Conservation (phyloP, 1,284 basidiomycete species). For the Cutaneotrichosporon cavernicola region DNA sequence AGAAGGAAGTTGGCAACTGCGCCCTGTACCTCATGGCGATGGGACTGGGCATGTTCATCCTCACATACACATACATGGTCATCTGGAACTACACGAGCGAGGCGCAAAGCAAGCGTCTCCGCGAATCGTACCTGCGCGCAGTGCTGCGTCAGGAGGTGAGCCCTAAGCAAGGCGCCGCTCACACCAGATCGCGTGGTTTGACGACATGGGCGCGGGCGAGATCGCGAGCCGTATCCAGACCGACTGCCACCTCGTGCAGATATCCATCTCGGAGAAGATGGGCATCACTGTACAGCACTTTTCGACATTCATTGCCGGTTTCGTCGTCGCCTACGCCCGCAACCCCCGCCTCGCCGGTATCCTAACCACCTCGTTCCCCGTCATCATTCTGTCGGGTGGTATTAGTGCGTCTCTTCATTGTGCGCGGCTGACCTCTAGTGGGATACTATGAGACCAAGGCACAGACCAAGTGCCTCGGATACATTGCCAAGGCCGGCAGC, state of each 20-base stretch:
- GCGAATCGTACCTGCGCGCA: slow-evolving; percentile 53
- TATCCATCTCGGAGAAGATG: slow-evolving; percentile 86
- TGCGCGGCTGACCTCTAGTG: slow-evolving; percentile 21
- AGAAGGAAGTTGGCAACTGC: slow-evolving; percentile 39
- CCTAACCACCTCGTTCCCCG: slow-evolving; percentile 80
- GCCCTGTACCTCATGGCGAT: slow-evolving; percentile 48
- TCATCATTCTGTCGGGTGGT: slow-evolving; percentile 71
- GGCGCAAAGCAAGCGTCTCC: slow-evolving; percentile 72
- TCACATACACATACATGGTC: slow-evolving; percentile 68
- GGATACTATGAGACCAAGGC: slow-evolving; percentile 42
- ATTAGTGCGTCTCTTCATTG: slow-evolving; percentile 21
- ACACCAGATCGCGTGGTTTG: slow-evolving; percentile 77
- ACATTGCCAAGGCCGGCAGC: slow-evolving; percentile 77
- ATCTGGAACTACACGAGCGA: slow-evolving; percentile 88
- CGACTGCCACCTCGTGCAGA: slow-evolving; percentile 68
- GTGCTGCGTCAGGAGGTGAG: slow-evolving; percentile 53
- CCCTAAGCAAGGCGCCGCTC: slow-evolving; percentile 51
- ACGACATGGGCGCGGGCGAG: slow-evolving; percentile 89
- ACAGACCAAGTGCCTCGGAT: slow-evolving; percentile 61
- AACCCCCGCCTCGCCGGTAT: slow-evolving; percentile 87
- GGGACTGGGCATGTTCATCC: slow-evolving; percentile 58
- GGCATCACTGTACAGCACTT: slow-evolving; percentile 55
- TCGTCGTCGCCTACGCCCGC: slow-evolving; percentile 60
- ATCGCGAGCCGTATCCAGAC: slow-evolving; percentile 93
- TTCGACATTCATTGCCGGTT: slow-evolving; percentile 69